These are phyloP conservation scores for Nothophoma quercina DNA, from an alignment of 2,329 filamentous ascomycete species.

Conservation along the genomic window DNA sequence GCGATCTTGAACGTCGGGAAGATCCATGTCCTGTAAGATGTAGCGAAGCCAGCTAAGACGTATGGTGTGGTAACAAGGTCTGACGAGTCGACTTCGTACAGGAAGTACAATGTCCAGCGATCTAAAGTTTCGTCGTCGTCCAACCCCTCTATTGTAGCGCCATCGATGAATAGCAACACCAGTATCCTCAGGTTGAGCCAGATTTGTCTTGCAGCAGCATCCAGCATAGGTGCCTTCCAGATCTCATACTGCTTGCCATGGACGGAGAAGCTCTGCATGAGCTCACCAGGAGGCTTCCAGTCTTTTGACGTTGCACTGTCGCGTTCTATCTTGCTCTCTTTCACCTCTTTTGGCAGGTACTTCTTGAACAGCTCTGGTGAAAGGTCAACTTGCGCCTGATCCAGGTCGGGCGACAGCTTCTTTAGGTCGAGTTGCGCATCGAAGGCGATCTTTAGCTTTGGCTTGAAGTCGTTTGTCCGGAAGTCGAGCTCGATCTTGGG, in stretches of 20 bases:
- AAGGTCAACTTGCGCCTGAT: constrained; percentile 70
- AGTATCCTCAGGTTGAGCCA: constrained; percentile 84
- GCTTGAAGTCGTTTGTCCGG: constrained; percentile 77
- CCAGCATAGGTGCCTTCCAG: constrained; percentile 78
- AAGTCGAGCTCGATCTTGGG: constrained; percentile 78
- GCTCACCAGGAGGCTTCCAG: constrained; percentile 78
- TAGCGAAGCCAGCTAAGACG: constrained; percentile 86
- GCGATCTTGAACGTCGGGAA: constrained; percentile 58
- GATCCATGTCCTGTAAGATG: constrained; percentile 85
- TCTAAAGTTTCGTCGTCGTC: constrained; percentile 75
- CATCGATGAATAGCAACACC: constrained; percentile 89
- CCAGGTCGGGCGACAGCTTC: constrained; percentile 62
- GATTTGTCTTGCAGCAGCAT: constrained; percentile 73
- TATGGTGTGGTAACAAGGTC: constrained; percentile 58
- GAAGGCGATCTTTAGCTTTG: constrained; percentile 75
- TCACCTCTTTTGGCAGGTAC: constrained; percentile 54
- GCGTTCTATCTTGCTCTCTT: constrained; percentile 26
- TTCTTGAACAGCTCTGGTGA: constrained; percentile 61
- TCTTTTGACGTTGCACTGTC: constrained; percentile 32
- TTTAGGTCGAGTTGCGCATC: constrained; percentile 77
- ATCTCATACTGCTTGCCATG: constrained; percentile 77
- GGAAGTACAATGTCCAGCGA: constrained; percentile 90
- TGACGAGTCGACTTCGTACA: constrained; percentile 55
- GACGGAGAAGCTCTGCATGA: constrained; percentile 69
- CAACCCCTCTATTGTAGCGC: constrained; percentile 77